These are phyloP conservation scores for Diphasiastrum complanatum DNA, from an alignment of 83 land plant species.

Conservation along the genomic window DNA sequence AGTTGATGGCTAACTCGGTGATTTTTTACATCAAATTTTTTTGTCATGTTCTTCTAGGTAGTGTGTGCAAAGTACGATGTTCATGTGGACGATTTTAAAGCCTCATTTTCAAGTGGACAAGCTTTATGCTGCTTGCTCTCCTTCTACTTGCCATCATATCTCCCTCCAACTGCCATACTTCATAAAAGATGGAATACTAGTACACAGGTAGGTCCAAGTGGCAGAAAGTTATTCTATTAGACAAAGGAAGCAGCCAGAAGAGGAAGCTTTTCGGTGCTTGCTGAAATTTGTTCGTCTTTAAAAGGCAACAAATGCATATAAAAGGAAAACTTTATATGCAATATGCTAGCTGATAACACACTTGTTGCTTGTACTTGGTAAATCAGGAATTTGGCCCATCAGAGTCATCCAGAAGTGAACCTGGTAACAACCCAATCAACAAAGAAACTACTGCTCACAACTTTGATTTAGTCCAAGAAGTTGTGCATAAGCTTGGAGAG, in stretches of 20 bases:
- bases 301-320: not conserved
- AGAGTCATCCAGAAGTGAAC: too few relatives aligned
- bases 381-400: too few relatives aligned
- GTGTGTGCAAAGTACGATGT: slow-evolving; percentile 25
- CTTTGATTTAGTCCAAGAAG: slow-evolving; percentile 19
- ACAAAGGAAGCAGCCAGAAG: too few relatives aligned
- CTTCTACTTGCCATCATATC: slow-evolving; percentile 28
- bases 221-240: too few relatives aligned
- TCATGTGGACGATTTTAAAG: slow-evolving; percentile 20
- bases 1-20: too few relatives aligned
- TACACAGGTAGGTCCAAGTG: too few relatives aligned
- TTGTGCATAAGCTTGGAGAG: slow-evolving; percentile 19
- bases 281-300: not conserved
- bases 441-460: slow-evolving; percentile 17
- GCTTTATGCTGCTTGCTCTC: slow-evolving; percentile 33
- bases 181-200: not conserved
- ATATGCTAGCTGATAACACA: too few relatives aligned
- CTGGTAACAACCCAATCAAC: not conserved
- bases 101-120: slow-evolving; percentile 38
- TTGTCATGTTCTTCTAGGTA: slow-evolving; percentile 24
- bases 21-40: too few relatives aligned
- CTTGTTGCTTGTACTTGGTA: too few relatives aligned
- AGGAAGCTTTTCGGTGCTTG: not conserved
- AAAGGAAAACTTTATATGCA: too few relatives aligned
- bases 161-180: slow-evolving; percentile 21